Evolutionary conservation across 2,329 filamentous ascomycete genomes (phyloP), one percentile per base, ranked within the genome.

Genomic region (Paramyrothecium sp.): DNA sequence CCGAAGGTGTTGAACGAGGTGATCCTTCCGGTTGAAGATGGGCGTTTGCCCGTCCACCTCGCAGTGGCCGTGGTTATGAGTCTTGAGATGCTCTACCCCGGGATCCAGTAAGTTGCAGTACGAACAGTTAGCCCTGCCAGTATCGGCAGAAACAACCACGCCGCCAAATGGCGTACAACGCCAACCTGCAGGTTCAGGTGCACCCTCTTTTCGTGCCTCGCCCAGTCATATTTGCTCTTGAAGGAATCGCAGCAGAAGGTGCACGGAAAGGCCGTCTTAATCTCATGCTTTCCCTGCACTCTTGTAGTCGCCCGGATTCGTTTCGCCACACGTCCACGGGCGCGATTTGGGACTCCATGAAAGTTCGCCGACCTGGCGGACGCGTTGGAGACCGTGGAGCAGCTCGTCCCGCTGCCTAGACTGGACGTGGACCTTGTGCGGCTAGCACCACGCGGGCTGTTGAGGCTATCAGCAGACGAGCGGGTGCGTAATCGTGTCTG

Each of bases 1-100:
- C 17, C 62, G 58, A 12, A 68, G 61, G 44, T 68, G 66, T 53
- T 67, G 66, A 5, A 61, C 55, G 3, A 68, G 58, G 48, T 67
- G 65, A 26, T 68, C 65, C n/a, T 65, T 66, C 10, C 65, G 56
- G 3, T 53, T 55, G 46, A 66, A 67, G 3, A 57, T 51, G 17
- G 49, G 19, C n/a, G 47, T 19, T 26, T 58, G 54, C 13, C 54
- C 51, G n/a, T 44, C 38, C 7, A 44, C 44, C 10, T 59, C 51
- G 22, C 60, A 57, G 2, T 33, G 16, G n/a, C 22, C 33, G 48
- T 62, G 52, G 34, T 55, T 58, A 21, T 62, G 58, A 10, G 22
- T 19, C 8, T 61, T 57, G 19, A 63, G 56, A 44, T 63, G 60
- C 8, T 52, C 54, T 3, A 47, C 21, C 3, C 53, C 47, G 13